Evolutionary conservation across 1,284 basidiomycete species (phyloP), one percentile per base, ranked within the genome.

Genomic region (Apiotrichum gamsii): DNA sequence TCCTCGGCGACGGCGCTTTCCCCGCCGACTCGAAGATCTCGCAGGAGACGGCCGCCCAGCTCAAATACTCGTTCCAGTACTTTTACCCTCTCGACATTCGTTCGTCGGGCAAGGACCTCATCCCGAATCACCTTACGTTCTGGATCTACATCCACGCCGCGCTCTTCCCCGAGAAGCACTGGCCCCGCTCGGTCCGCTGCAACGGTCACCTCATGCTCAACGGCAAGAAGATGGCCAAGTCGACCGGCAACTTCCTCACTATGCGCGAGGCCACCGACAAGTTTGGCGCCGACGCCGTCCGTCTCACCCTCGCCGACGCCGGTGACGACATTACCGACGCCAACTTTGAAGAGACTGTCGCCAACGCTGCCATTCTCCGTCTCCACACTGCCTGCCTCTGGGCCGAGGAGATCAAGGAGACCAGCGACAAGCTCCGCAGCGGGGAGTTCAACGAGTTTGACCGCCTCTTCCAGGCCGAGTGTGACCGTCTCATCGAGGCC

Each of bases 81-180:
- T 99, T 96, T 76, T 99, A 99, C 74, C 95, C 95, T 40, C 85
- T 97, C 77, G 90, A 98, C 74, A 82, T 99, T 59, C 89, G 95
- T 46, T 97, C 94, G 8, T 97, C 94, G n/a, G 95, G 90, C 54
- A 98, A 98, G 75, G 95, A 98, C 67, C 79, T 99, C 47, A 89
- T 99, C 60, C 87, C 87, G 40, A 99, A 99, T 74, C 88, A 98
- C 72, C 72, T 99, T 59, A 93, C 94, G 3, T 97, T 98, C 78
- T 85, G 84, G 54, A 76, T 96, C 60, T 98, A 98, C 77, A 85
- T 84, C 65, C 95, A 99, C 73, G 83, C 87, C 21, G 93, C 95
- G 4, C 74, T 98, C 40, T 97, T 98, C 82, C 82, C 87, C 36
- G 89, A 91, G 70, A 80, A 90, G 64, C 90, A 93, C 72, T 93